Evolutionary conservation across 306 rosid genomes (phyloP), one percentile per base, ranked within the genome.

Genomic region (Malus sylvestris): DNA sequence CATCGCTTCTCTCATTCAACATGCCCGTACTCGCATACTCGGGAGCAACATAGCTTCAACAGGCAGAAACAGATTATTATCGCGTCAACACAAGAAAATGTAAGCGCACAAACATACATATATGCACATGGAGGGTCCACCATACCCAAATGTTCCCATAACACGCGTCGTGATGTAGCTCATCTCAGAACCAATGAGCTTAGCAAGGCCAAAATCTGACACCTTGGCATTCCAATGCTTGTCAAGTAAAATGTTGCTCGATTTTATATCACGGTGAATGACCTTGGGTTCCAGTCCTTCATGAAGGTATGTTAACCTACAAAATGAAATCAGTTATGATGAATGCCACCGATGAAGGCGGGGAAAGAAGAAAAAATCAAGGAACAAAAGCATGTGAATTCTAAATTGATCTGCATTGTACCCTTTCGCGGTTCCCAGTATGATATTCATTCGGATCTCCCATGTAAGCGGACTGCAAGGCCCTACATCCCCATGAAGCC

Each of bases 221-320:
- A 93, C 97, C 89, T 91, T 91, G 29, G 98, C 74, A 84, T 91
- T 87, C 98, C 97, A 93, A 68, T 85, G 98, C 85, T 83, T 93
- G 87, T 83, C 96, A 63, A 91, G 84, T 87, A 93, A 83, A 80
- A 93, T 89, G 83, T 91, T 93, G 87, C 98, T 91, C 5, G 98
- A 89, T 79, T 93, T 93, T 68, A 93, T 87, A 79, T 91, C 98
- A 2, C 98, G 93, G 67, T 93, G 98, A 83, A 93, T 91, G 77
- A 93, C 98, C 80, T 93, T 93, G 7, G 98, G 98, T 82, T 93
- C 98, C 63, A 93, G 80, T 71, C 98, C 97, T 83, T 91, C 98
- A 11, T 91, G 97, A 64, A 93, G 96, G 84, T 93, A 91, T 67
- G 93, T 82, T 75, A 91, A 70, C 83, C 98, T 91, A 76, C 80